A percentile compares a stretch with the other conserved stretches of the same genome.
phyloP scores from a whole-genome alignment of 2,329 filamentous ascomycete species.

The Pestalotiopsis sp. region DNA sequence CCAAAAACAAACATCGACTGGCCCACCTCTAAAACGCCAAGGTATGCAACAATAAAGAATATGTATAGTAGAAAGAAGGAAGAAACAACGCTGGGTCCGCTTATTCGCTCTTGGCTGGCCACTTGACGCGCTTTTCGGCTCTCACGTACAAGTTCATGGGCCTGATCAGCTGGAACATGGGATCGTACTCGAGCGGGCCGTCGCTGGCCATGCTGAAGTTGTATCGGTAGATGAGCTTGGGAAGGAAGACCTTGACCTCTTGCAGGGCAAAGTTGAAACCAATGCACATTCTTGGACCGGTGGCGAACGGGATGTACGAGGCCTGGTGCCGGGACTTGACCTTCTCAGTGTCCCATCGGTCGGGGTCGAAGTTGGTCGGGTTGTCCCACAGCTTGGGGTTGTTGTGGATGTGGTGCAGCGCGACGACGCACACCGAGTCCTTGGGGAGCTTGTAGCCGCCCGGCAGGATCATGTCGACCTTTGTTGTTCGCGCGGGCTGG shows the following conservation, averaged over 20 bases:
- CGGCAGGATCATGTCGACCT: slow-evolving; percentile 58
- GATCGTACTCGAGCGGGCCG: slow-evolving; percentile 59
- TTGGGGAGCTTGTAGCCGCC: slow-evolving; percentile 60
- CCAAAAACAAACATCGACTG: background rate
- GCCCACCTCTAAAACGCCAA: slow-evolving; percentile 1
- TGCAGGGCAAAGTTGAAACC: slow-evolving; percentile 67
- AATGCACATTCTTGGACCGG: slow-evolving; percentile 61
- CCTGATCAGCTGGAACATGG: slow-evolving; percentile 60
- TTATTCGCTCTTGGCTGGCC: slow-evolving; percentile 38
- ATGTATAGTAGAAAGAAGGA: background rate
- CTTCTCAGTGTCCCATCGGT: slow-evolving; percentile 59
- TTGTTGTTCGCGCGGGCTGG: slow-evolving; percentile 61
- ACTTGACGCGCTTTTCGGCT: slow-evolving; percentile 51
- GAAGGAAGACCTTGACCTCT: slow-evolving; percentile 60
- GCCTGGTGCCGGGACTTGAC: slow-evolving; percentile 55
- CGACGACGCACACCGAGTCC: slow-evolving; percentile 55
- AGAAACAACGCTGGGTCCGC: background rate
- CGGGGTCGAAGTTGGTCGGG: slow-evolving; percentile 59
- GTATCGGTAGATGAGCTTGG: slow-evolving; percentile 62
- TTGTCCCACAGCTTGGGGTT: slow-evolving; percentile 62
- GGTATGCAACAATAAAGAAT: slow-evolving; percentile 3
- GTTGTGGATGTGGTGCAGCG: slow-evolving; percentile 54
- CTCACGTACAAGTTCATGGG: slow-evolving; percentile 58
- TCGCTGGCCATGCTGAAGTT: slow-evolving; percentile 55
- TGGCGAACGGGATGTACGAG: slow-evolving; percentile 61